Evolutionary conservation across 768 basidiomycete genomes (phyloP).

Genomic region (Tricholoma matsutake): DNA sequence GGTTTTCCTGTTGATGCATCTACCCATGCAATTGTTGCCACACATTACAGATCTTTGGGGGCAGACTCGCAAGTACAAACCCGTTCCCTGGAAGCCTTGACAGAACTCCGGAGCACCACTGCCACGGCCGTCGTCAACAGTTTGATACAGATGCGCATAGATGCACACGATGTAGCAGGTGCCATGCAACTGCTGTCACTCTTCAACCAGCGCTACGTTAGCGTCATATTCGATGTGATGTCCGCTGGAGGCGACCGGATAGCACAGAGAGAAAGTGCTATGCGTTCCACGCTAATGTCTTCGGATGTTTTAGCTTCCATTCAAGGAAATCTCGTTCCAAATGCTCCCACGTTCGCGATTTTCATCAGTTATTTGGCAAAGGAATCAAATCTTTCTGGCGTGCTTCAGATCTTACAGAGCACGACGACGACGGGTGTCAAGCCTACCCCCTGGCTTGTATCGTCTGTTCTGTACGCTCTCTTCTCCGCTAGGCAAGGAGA

Average conservation of each 20-base stretch:
- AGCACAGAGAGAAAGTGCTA: neutral
- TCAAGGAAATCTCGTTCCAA: conserved; percentile 34
- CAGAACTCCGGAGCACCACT: conserved; percentile 32
- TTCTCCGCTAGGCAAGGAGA: conserved; percentile 43
- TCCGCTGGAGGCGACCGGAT: neutral
- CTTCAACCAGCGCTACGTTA: conserved; percentile 35
- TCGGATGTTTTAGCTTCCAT: conserved; percentile 5
- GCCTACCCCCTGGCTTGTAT: conserved; percentile 44
- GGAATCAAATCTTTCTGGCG: conserved; percentile 41
- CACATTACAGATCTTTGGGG: conserved; percentile 59
- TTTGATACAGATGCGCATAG: conserved; percentile 60
- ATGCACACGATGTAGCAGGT: conserved; percentile 46
- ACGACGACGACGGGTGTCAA: conserved; percentile 42
- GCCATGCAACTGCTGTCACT: conserved; percentile 46
- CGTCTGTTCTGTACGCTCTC: conserved; percentile 58
- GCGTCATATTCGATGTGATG: conserved; percentile 21
- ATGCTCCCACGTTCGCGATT: conserved; percentile 59
- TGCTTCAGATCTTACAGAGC: conserved; percentile 42
- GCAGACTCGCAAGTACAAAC: conserved; percentile 51
- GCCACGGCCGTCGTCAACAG: conserved; percentile 65
- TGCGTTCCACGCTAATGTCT: conserved; percentile 5
- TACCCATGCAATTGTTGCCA: conserved; percentile 59
- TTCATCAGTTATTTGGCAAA: conserved; percentile 55
- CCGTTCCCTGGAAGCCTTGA: conserved; percentile 47
- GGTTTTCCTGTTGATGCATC: conserved; percentile 51